Evolutionary conservation across 2,329 filamentous ascomycete genomes (phyloP).

Genomic region (Pseudocercospora cruenta): DNA sequence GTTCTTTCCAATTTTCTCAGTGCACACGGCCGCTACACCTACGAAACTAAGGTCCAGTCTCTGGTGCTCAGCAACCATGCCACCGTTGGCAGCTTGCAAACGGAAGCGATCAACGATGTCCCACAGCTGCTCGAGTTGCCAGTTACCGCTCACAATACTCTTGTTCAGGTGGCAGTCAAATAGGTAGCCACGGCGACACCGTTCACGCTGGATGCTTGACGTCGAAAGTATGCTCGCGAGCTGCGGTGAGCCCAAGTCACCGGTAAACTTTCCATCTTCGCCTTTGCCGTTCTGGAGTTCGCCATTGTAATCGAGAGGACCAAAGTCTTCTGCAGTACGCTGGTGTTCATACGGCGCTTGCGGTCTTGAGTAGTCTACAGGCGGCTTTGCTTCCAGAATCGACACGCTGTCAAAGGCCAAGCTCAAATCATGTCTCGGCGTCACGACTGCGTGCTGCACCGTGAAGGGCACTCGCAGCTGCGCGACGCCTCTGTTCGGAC

Average conservation of each 20-base stretch:
- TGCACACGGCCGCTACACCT: conserved; percentile 74
- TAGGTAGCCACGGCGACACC: conserved; percentile 60
- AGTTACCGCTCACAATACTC: conserved; percentile 69
- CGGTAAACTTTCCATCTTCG: conserved; percentile 19
- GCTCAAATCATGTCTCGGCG: conserved; percentile 48
- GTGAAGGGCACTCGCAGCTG: conserved; percentile 51
- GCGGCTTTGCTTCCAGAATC: conserved; percentile 28
- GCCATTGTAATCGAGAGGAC: conserved; percentile 29
- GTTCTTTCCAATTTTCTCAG: conserved; percentile 57
- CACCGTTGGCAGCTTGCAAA: conserved; percentile 64
- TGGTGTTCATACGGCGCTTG: conserved; percentile 22
- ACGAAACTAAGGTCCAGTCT: conserved; percentile 75
- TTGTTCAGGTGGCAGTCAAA: conserved; percentile 67
- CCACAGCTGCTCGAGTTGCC: conserved; percentile 79
- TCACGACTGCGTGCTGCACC: conserved; percentile 48
- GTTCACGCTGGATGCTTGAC: conserved; percentile 50
- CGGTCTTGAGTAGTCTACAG: conserved; percentile 11
- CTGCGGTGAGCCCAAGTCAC: conserved; percentile 23
- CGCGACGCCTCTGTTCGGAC: conserved; percentile 56
- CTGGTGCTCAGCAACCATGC: conserved; percentile 68
- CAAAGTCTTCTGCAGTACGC: conserved; percentile 33
- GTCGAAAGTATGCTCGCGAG: conserved; percentile 30
- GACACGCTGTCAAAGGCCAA: conserved; percentile 29
- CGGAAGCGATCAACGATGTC: conserved; percentile 71
- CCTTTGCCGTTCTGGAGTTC: conserved; percentile 5